These are phyloP conservation scores for Citrullus amarus DNA, from an alignment of 306 rosid genomes.

Conservation along the genomic window DNA sequence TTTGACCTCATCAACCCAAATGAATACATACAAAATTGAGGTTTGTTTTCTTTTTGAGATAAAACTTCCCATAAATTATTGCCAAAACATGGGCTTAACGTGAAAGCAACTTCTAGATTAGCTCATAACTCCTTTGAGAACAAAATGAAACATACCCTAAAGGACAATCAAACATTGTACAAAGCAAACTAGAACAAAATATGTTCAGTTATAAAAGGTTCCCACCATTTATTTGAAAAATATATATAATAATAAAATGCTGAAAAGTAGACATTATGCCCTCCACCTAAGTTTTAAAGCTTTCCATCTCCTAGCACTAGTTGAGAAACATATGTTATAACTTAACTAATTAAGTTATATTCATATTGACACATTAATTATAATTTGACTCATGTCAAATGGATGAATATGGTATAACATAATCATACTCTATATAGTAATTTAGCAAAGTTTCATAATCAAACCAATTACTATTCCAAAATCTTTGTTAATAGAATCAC, in stretches of 20 bases:
- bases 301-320: too few relatives aligned
- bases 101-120: neutral
- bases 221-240: conserved; percentile 1
- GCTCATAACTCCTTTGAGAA: neutral
- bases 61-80: neutral
- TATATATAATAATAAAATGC: too few relatives aligned
- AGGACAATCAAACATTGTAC: neutral
- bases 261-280: too few relatives aligned
- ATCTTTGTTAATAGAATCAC: neutral
- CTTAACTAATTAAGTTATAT: too few relatives aligned
- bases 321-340: too few relatives aligned
- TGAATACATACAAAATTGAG: neutral
- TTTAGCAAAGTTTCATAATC: conserved; percentile 8
- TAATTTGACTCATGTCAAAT: neutral
- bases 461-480: conserved; percentile 6
- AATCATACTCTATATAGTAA: conserved; percentile 28
- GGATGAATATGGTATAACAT: conserved; percentile 1
- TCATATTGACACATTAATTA: neutral
- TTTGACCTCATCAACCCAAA: neutral
- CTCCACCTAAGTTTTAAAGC: too few relatives aligned
- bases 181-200: neutral
- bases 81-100: conserved; percentile 8
- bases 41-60: neutral
- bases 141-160: neutral
- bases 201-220: neutral